Conservation (phyloP, 148 eudicot genomes). For the Rhododendron ovatum region DNA sequence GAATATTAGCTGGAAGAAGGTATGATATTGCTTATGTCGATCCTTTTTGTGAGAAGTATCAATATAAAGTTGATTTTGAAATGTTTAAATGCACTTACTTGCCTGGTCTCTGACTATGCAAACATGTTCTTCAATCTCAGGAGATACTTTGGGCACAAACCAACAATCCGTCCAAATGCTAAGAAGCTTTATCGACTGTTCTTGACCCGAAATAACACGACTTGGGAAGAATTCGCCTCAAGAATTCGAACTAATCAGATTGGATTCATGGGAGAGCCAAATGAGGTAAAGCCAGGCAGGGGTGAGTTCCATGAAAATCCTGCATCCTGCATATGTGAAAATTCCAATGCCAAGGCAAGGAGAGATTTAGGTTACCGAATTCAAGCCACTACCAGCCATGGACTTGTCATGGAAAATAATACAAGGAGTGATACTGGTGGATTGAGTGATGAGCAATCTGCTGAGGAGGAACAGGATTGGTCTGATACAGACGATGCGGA, state of each 20-base stretch:
- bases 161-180: conserved; percentile 80
- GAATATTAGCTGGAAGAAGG: conserved; percentile 89
- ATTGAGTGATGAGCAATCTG: conserved; percentile 21
- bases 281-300: conserved; percentile 48
- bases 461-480: conserved; percentile 45
- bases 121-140: conserved; percentile 25
- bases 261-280: conserved; percentile 77
- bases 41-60: neutral
- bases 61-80: neutral
- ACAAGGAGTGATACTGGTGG: conserved; percentile 16
- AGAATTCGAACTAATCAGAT: conserved; percentile 45
- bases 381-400: conserved; percentile 1
- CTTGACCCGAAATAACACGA: conserved; percentile 46
- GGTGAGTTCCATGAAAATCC: conserved; percentile 78
- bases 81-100: neutral
- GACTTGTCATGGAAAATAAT: conserved; percentile 12
- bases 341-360: conserved; percentile 12
- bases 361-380: conserved; percentile 4
- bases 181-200: conserved; percentile 51
- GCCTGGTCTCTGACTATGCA: neutral
- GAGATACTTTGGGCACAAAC: conserved; percentile 88
- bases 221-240: conserved; percentile 54
- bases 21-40: conserved; percentile 16
- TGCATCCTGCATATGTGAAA: conserved; percentile 59
- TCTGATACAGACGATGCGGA: conserved; percentile 32